These are phyloP conservation scores for Colletotrichum nymphaeae DNA, from an alignment of 2,329 filamentous ascomycete species.

Conservation along the genomic window DNA sequence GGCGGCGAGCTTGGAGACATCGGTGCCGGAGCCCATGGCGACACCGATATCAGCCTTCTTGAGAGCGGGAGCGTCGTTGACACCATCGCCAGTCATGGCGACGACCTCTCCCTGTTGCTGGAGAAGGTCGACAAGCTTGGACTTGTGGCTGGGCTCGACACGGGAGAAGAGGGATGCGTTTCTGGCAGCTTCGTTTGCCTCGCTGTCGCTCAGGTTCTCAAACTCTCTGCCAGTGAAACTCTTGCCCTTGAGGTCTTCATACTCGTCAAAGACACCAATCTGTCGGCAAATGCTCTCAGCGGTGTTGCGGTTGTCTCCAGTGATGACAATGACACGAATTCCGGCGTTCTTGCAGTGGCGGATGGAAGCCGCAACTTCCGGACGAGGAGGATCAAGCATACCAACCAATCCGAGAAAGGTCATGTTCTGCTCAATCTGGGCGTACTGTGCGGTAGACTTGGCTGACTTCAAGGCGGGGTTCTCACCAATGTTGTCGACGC, in stretches of 20 bases:
- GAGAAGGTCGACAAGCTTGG: slow-evolving; percentile 95
- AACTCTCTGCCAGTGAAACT: slow-evolving; percentile 97
- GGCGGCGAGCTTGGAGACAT: slow-evolving; percentile 94
- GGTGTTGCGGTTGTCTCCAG: slow-evolving; percentile 97
- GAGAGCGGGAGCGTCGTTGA: slow-evolving; percentile 96
- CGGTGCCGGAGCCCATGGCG: slow-evolving; percentile 97
- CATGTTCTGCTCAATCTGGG: slow-evolving; percentile 90
- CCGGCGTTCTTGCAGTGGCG: slow-evolving; percentile 90
- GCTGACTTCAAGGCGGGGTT: slow-evolving; percentile 79
- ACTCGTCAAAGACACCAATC: slow-evolving; percentile 88
- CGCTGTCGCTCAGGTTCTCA: slow-evolving; percentile 80
- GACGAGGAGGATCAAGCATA: slow-evolving; percentile 96
- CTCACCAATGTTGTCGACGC: slow-evolving; percentile 78
- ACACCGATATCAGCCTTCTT: slow-evolving; percentile 99
- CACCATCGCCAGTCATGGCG: slow-evolving; percentile 98
- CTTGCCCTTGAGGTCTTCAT: slow-evolving; percentile 89
- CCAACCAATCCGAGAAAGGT: slow-evolving; percentile 93
- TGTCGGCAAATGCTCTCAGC: slow-evolving; percentile 97
- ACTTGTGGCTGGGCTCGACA: slow-evolving; percentile 96
- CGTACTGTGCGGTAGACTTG: slow-evolving; percentile 86
- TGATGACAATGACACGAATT: slow-evolving; percentile 97
- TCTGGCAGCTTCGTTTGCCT: slow-evolving; percentile 87
- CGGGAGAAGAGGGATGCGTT: slow-evolving; percentile 93
- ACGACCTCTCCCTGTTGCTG: slow-evolving; percentile 95
- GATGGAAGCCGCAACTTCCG: slow-evolving; percentile 89